Evolutionary conservation across 2,329 filamentous ascomycete species (phyloP), one percentile per base, ranked within the genome.

Genomic region (Cladosporium velox): DNA sequence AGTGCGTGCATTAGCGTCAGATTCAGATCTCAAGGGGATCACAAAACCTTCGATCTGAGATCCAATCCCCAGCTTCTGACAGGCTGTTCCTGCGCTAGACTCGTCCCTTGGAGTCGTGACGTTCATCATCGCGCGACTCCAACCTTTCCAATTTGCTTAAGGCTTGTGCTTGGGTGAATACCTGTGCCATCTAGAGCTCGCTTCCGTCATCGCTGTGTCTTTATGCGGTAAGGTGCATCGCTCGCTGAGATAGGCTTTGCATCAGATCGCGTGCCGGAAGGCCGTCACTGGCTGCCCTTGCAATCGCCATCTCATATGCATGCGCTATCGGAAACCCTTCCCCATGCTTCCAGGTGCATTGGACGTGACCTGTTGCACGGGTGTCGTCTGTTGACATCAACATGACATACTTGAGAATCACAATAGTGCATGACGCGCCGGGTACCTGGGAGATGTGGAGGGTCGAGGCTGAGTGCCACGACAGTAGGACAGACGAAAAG

Each of bases 351-450:
- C 35, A 64, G 51, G 35, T n/a, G 38, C 61, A 47, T 34, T 57
- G 34, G n/a, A 59, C 5, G 12, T 38, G 35, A 32, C 24, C 28
- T 35, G 60, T 54, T 44, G 49, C 47, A 6, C 47, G 30, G 61
- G 51, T 12, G 59, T 38, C 24, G 21, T 55, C 15, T 62, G 49
- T 64, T 65, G 55, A 59, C 64, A 65, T 65, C 64, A 65, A 65
- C 64, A 65, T 65, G 64, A 65, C 57, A 65, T 65, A 51, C 41
- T 60, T 44, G 12, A 24, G 26, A 10, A 5, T 47, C 64, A 54
- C 15, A 28, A 47, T 15, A n/a, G 14, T 54, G 28, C 64, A 60
- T 65, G 64, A 65, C 64, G 64, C 57, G 54, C 57, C 24, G 38
- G 15, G 38, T 47, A 32, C 26, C 57, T 47, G 57, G 57, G 15